Evolutionary conservation across 2,329 filamentous ascomycete species (phyloP), one percentile per base, ranked within the genome.

Genomic region (Penicillium paneum): DNA sequence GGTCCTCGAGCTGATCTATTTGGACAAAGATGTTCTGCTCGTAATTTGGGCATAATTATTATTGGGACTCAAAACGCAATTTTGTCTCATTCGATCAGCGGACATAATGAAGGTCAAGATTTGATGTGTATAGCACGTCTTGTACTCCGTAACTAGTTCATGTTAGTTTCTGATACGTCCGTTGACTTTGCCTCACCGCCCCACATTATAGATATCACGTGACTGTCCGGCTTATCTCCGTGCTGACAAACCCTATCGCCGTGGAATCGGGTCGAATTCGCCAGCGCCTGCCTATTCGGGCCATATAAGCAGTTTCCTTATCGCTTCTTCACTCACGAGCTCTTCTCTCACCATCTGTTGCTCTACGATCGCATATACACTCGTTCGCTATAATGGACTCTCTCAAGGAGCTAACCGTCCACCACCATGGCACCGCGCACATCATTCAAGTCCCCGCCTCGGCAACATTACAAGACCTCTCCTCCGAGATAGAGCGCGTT

Each of bases 361-460:
- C 17, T 17, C 31, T 48, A n/a, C 40, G 19, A 26, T 26, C 13
- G n/a, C 26, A 31, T 19, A 26, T 38, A 8, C n/a, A 17, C 24
- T 4, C 5, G 13, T 15, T 31, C 21, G 13, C 12, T 36, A 49
- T 21, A 21, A 59, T 61, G 56, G 54, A 56, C 8, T 56, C 50
- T 3, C n/a, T 36, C 1, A 51, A 79, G 54, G 64, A 67, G 34
- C 66, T 86, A 36, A 80, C 76, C 15, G 67, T 86, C 55, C 78
- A 79, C 57, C 79, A 85, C 62, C 82, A 84, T 66, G 78, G 79
- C 64, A 78, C 78, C 46, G 71, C 76, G 1, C 71, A 83, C 59
- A 70, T 72, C 17, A 67, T 84, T 41, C 69, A 72, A 11, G 76
- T 85, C 42, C 64, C 79, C 15, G 48, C 73, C 34, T 69, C 77